phyloP scores from a whole-genome alignment of 1,284 basidiomycete species.

The Boletellus dicymbophilus region DNA sequence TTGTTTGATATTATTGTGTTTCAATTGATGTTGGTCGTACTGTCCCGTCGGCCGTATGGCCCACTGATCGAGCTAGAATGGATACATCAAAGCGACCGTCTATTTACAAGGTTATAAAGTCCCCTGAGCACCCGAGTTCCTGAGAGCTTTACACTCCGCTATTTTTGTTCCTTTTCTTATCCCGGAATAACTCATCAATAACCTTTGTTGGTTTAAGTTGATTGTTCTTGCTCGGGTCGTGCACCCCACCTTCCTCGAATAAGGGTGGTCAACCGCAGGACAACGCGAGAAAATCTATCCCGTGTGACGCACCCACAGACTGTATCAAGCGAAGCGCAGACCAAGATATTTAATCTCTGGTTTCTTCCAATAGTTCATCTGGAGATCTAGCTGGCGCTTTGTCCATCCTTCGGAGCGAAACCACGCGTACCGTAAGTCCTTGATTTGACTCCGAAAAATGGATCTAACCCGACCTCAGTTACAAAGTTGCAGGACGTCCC shows the following conservation, averaged over 20 bases:
- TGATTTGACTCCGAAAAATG: background rate
- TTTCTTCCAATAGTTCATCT: slow-evolving; percentile 19
- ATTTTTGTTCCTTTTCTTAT: background rate
- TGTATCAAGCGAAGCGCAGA: too few species aligned
- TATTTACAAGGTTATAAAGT: slow-evolving; percentile 17
- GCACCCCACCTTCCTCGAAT: background rate
- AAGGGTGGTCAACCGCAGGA: background rate
- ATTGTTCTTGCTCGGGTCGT: slow-evolving; percentile 3
- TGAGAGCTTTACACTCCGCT: background rate
- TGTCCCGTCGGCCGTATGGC: background rate
- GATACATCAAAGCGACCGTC: background rate
- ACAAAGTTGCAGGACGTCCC: background rate
- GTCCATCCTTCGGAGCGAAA: slow-evolving; percentile 12
- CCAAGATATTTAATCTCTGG: too few species aligned
- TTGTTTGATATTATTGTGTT: background rate
- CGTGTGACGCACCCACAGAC: too few species aligned
- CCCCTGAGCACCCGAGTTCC: background rate
- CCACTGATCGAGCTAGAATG: background rate
- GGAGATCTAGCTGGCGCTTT: slow-evolving; percentile 20
- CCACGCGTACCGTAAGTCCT: slow-evolving; percentile 21
- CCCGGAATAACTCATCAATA: slow-evolving; percentile 9
- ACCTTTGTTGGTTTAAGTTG: background rate
- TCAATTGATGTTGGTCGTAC: background rate
- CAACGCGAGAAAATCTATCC: too few species aligned
- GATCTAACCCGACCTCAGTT: slow-evolving; percentile 10